A percentile compares a stretch with the other conserved stretches of the same genome.
Conservation (phyloP, 148 eudicot genomes). For the Hydrangea macrophylla region DNA sequence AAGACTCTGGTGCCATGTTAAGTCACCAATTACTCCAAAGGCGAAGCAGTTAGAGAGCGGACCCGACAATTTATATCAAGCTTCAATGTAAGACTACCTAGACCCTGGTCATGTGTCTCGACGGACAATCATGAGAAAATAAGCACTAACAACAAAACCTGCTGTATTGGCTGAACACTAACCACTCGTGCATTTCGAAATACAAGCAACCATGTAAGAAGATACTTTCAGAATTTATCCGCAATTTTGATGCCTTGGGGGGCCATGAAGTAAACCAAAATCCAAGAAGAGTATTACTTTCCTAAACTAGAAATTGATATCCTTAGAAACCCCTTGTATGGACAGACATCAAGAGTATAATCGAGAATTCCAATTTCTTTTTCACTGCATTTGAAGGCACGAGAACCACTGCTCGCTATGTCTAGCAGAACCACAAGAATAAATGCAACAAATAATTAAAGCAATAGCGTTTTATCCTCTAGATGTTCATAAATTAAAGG, state of each 20-base stretch:
- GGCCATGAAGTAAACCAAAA: background rate
- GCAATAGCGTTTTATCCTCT: background rate
- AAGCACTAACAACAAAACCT: too few species aligned
- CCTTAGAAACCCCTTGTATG: slow-evolving; percentile 2
- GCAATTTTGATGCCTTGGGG: background rate
- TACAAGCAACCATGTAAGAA: background rate
- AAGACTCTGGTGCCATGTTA: too few species aligned
- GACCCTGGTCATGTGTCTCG: too few species aligned
- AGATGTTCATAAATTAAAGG: background rate
- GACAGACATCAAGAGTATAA: background rate
- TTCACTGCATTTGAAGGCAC: background rate
- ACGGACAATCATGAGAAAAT: too few species aligned
- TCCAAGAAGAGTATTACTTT: background rate
- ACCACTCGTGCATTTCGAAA: too few species aligned
- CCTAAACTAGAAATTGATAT: background rate
- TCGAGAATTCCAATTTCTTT: background rate
- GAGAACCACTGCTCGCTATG: background rate
- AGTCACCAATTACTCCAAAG: too few species aligned
- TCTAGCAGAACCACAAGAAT: too few species aligned
- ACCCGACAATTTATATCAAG: too few species aligned
- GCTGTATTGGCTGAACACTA: too few species aligned
- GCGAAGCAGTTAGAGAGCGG: too few species aligned
- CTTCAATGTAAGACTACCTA: too few species aligned
- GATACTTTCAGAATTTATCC: background rate
- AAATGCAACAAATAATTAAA: background rate